A percentile compares a stretch with the other conserved stretches of the same genome.
Conservation (phyloP, 2,329 filamentous ascomycete species). For the Neofusicoccum umdonicola region DNA sequence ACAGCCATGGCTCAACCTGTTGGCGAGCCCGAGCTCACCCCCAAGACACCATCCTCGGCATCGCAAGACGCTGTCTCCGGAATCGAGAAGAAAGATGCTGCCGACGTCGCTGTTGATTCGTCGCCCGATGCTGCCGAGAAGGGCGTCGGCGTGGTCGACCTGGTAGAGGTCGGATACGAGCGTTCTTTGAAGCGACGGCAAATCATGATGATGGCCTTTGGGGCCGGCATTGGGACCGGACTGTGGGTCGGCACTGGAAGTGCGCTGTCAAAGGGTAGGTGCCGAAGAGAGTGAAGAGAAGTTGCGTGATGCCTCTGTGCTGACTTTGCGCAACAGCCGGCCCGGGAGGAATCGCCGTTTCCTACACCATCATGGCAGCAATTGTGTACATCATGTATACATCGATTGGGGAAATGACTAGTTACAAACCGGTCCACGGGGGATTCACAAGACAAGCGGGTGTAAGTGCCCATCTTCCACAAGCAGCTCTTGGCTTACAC, state of each 20-base stretch:
- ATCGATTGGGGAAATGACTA: constrained; percentile 16
- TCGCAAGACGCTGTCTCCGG: neutral
- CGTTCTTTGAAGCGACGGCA: constrained; percentile 14
- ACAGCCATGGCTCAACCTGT: neutral
- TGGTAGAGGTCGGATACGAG: constrained; percentile 13
- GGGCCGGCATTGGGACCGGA: constrained; percentile 16
- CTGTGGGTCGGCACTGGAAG: constrained; percentile 17
- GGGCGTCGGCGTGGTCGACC: neutral
- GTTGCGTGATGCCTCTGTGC: neutral
- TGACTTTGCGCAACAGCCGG: constrained; percentile 4
- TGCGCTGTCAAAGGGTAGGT: constrained; percentile 11
- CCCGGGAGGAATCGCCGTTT: constrained; percentile 17
- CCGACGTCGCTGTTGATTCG: constrained; percentile 1
- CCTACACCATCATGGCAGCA: constrained; percentile 15
- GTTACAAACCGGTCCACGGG: constrained; percentile 12
- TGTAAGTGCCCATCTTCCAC: too few relatives aligned
- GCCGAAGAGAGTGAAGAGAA: neutral
- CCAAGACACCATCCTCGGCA: neutral
- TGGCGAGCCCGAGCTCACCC: neutral
- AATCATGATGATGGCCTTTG: constrained; percentile 18
- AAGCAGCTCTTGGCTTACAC: too few relatives aligned
- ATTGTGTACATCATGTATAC: constrained; percentile 18
- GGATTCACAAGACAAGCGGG: constrained; percentile 15
- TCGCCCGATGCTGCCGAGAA: neutral
- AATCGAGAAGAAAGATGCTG: neutral